Conservation (phyloP, 2,329 filamentous ascomycete species). For the Ophiognomonia clavigignenti-juglandacearum region DNA sequence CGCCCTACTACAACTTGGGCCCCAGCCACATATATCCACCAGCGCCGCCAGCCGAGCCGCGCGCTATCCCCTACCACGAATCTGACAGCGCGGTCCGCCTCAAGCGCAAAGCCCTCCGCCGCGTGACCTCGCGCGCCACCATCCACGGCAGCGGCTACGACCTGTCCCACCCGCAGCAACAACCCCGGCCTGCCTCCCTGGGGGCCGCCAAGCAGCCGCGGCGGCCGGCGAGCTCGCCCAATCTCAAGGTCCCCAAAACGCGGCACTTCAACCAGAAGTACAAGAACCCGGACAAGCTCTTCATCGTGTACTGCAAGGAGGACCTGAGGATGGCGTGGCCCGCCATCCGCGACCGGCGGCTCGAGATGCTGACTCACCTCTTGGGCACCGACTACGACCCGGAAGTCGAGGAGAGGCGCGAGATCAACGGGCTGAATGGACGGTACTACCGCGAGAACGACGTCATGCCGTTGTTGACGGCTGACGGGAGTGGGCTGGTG, state of each 20-base stretch:
- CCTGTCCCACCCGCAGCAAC: neutral
- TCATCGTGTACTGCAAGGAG: slow-evolving; percentile 15
- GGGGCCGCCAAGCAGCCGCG: neutral
- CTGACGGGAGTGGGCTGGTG: slow-evolving; percentile 13
- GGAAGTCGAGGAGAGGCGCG: slow-evolving; percentile 13
- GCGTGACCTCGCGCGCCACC: neutral
- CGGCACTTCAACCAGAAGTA: slow-evolving; percentile 17
- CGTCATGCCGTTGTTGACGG: slow-evolving; percentile 16
- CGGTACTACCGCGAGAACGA: slow-evolving; percentile 17
- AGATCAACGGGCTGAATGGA: slow-evolving; percentile 13
- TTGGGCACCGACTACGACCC: slow-evolving; percentile 12
- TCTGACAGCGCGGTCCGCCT: neutral
- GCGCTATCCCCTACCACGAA: neutral
- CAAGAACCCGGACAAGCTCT: slow-evolving; percentile 11
- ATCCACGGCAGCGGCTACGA: neutral
- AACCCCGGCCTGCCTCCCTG: no score
- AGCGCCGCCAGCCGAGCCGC: neutral
- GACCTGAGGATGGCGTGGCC: slow-evolving; percentile 14
- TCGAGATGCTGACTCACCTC: slow-evolving; percentile 11
- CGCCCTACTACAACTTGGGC: neutral
- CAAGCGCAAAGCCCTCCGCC: slow-evolving; percentile 3
- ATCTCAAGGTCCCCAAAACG: neutral
- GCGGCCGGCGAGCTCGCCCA: neutral
- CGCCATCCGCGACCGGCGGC: slow-evolving; percentile 10
- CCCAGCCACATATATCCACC: neutral